Evolutionary conservation across 2,329 filamentous ascomycete species (phyloP), one percentile per base, ranked within the genome.

Genomic region (Exophiala sp.): DNA sequence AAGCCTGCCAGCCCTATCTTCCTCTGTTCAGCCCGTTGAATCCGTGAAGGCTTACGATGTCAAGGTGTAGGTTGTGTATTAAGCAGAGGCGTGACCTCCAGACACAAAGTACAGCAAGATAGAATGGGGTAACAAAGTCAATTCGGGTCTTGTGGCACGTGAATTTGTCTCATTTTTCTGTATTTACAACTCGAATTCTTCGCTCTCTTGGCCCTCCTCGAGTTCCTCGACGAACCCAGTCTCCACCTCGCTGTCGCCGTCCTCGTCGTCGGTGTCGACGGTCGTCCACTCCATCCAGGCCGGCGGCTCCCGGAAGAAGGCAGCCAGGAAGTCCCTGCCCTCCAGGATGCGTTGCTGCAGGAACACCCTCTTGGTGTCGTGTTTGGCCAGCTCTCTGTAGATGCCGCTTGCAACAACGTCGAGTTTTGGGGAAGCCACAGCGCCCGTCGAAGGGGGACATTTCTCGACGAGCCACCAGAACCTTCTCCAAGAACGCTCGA

Each of bases 401-500:
- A 37, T n/a, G n/a, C n/a, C n/a, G n/a, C n/a, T n/a, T n/a, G n/a
- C n/a, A n/a, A n/a, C n/a, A n/a, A n/a, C n/a, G n/a, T n/a, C n/a
- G n/a, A n/a, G n/a, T n/a, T n/a, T n/a, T n/a, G n/a, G n/a, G n/a
- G n/a, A n/a, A n/a, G n/a, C n/a, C n/a, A n/a, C n/a, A n/a, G n/a
- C n/a, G n/a, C n/a, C n/a, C n/a, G n/a, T n/a, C n/a, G n/a, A n/a
- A n/a, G n/a, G n/a, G n/a, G n/a, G n/a, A n/a, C n/a, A 6, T 34
- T 34, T 22, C n/a, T 47, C 21, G 22, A 42, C 23, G 21, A 47
- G 19, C 8, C n/a, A 11, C 42, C 43, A 54, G 32, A 54, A 54
- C 14, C 19, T 14, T 1, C 2, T 39, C 46, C 46, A 54, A 2
- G 37, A 6, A 3, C 43, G 43, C 8, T 42, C 37, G 8, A 22